A percentile compares a stretch with the other conserved stretches of the same genome.
These are phyloP conservation scores for Spathaspora girioi DNA, from an alignment of 805 yeast genomes.

Conservation along the genomic window DNA sequence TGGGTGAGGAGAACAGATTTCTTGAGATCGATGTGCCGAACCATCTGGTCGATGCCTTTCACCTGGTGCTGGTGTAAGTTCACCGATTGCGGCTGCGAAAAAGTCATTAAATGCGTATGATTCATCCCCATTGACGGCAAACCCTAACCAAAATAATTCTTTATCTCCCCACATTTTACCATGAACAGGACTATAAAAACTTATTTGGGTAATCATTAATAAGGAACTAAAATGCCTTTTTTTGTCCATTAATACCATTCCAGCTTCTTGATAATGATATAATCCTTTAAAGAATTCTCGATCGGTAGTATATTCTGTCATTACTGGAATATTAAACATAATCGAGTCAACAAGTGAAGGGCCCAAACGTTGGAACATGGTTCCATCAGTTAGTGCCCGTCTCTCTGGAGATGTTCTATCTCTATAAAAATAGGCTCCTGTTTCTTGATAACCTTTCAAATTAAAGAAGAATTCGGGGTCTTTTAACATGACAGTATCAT, in stretches of 20 bases:
- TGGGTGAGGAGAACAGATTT: conserved; percentile 41
- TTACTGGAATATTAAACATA: conserved; percentile 32
- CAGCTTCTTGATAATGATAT: conserved; percentile 37
- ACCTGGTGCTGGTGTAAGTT: conserved; percentile 14
- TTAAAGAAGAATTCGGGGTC: conserved; percentile 26
- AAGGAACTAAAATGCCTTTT: conserved; percentile 22
- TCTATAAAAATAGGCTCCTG: conserved; percentile 33
- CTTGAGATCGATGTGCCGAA: conserved; percentile 25
- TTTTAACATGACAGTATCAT: conserved; percentile 43
- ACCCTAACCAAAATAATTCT: conserved; percentile 29
- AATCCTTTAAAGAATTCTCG: conserved; percentile 31
- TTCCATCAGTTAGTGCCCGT: conserved; percentile 19
- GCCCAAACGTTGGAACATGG: conserved; percentile 19
- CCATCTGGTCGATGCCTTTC: conserved; percentile 15
- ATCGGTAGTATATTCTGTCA: conserved; percentile 28
- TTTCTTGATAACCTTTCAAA: conserved; percentile 22
- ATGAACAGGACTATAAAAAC: conserved; percentile 16
- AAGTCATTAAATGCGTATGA: conserved; percentile 20
- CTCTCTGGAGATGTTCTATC: conserved; percentile 25
- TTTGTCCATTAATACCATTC: conserved; percentile 23
- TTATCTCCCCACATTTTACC: conserved; percentile 25
- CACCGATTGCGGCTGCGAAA: conserved; percentile 26
- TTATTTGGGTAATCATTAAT: conserved; percentile 25
- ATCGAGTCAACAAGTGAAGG: conserved; percentile 23
- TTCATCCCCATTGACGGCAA: conserved; percentile 25